Evolutionary conservation across 2,329 filamentous ascomycete genomes (phyloP), one percentile per base, ranked within the genome.

Genomic region (Fusarium luffae): DNA sequence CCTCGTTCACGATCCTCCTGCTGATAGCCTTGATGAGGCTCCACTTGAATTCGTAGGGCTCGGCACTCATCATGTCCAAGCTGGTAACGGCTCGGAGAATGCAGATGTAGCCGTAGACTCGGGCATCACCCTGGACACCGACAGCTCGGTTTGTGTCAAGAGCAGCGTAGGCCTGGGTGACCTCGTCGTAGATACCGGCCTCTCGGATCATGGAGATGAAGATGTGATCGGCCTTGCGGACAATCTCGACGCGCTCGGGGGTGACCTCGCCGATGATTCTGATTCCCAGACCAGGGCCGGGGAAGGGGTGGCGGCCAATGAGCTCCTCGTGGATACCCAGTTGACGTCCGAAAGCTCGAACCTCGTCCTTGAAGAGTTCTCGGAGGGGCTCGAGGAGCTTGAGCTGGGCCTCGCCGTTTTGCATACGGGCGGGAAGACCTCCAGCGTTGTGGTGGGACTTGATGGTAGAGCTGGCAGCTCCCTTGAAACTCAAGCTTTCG

Each of bases 361-460:
- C 92, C 81, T 96, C 92, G 73, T 96, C 92, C 79, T 96, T 96
- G 86, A 94, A 95, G 19, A 96, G 84, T 76, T 93, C 89, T 43
- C 62, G 51, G 14, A 65, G 54, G 19, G 63, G 60, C 47, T 66
- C 63, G 40, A 66, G 63, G 12, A 66, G 60, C 60, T 66, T 66
- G 27, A 66, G 83, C 51, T 68, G 65, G 19, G 43, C 75, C 71
- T 69, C 59, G 46, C 62, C 62, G n/a, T 65, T 64, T 34, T 58
- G 51, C 62, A 65, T 65, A 23, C 62, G 59, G 34, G 85, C 58
- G 18, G 62, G 65, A 46, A 75, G 56, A 42, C 74, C 74, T n/a
- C 75, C 59, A 12, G 75, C 47, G 58, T 75, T 64, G 50, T 68
- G 63, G 32, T 68, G 63, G 10, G 66, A 76, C 77, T 86, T 86